phyloP scores from a whole-genome alignment of 768 basidiomycete genomes.

The Rhizopogon sp. region DNA sequence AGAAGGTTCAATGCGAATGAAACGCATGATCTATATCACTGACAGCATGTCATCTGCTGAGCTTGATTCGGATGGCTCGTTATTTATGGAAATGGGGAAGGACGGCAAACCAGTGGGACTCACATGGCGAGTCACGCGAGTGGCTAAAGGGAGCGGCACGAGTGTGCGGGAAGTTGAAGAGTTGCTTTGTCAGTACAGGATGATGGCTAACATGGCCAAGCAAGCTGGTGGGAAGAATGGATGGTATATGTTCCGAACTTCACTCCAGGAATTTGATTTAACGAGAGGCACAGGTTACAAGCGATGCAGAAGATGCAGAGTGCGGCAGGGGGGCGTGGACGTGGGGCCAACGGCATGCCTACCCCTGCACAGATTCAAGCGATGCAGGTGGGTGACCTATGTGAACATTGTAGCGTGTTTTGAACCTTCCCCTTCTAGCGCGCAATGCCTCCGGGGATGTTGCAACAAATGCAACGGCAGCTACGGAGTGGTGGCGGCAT shows the following conservation, averaged over 20 bases:
- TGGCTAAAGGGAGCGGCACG: conserved; percentile 92
- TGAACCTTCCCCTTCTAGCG: conserved; percentile 43
- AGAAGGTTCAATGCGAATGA: conserved; percentile 86
- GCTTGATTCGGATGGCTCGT: conserved; percentile 90
- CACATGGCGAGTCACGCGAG: conserved; percentile 85
- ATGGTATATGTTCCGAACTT: conserved; percentile 47
- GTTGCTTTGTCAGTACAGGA: conserved; percentile 89
- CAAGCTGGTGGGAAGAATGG: conserved; percentile 97
- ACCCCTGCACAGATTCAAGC: conserved; percentile 91
- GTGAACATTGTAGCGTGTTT: not conserved
- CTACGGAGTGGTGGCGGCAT: conserved; percentile 80
- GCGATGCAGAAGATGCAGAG: conserved; percentile 93
- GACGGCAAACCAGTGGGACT: conserved; percentile 82
- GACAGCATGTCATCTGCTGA: conserved; percentile 95
- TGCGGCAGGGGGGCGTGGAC: conserved; percentile 79
- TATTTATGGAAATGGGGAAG: conserved; percentile 82
- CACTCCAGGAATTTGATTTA: conserved; percentile 4
- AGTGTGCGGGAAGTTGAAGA: conserved; percentile 98
- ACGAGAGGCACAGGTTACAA: conserved; percentile 50
- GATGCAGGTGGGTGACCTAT: conserved; percentile 65
- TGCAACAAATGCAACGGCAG: conserved; percentile 88
- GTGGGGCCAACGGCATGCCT: conserved; percentile 85
- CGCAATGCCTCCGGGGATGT: conserved; percentile 91
- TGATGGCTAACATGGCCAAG: conserved; percentile 99
- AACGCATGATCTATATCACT: conserved; percentile 97